A percentile compares a stretch with the other conserved stretches of the same genome.
Conservation (phyloP, 495 filamentous ascomycete species). For the Xylaria intraflava region DNA sequence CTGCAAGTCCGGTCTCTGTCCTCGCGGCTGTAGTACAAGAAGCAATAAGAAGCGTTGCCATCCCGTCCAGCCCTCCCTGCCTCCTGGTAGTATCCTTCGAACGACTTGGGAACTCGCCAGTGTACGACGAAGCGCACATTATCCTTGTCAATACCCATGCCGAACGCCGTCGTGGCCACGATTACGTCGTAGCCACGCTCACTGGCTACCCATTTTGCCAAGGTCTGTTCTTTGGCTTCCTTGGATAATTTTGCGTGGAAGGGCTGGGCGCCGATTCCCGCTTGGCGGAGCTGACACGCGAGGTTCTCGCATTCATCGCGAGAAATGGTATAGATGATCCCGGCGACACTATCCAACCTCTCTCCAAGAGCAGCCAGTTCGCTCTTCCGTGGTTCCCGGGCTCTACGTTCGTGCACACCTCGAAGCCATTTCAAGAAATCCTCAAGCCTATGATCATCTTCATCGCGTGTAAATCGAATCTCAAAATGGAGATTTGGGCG, state of each 20-base stretch:
- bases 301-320: conserved; percentile 70
- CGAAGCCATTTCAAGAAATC: conserved; percentile 70
- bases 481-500: conserved; percentile 88
- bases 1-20: conserved; percentile 70
- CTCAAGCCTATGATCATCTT: conserved; percentile 60
- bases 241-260: conserved; percentile 63
- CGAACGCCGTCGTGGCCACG: conserved; percentile 91
- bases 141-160: conserved; percentile 96
- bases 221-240: conserved; percentile 55
- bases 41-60: conserved; percentile 75
- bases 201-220: conserved; percentile 69
- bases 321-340: conserved; percentile 84
- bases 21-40: conserved; percentile 81
- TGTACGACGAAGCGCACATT: conserved; percentile 91
- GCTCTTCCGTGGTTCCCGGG: conserved; percentile 36
- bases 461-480: conserved; percentile 74
- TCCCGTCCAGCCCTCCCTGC: conserved; percentile 87
- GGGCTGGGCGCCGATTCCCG: conserved; percentile 60
- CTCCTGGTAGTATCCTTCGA: conserved; percentile 95
- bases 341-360: conserved; percentile 59
- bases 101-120: conserved; percentile 85
- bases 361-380: conserved; percentile 46
- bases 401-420: conserved; percentile 58
- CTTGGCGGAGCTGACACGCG: conserved; percentile 53
- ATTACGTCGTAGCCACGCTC: conserved; percentile 76